Base-by-base conservation (phyloP, 1,139 yeast genomes). In the Dujonia santamariae region DNA sequence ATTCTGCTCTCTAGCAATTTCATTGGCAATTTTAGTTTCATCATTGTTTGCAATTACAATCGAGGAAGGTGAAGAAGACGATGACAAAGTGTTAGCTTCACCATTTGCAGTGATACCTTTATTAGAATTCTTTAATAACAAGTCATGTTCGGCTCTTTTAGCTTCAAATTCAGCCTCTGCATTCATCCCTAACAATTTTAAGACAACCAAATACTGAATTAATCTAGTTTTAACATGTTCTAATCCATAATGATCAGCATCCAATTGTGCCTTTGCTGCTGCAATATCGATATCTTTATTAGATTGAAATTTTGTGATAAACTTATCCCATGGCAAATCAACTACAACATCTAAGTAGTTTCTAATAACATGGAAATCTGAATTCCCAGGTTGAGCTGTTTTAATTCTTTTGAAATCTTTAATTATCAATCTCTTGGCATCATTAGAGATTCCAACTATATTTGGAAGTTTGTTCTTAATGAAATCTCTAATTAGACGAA, bases 191-290 rank as follows among this genome's bases (percentile, higher is more conserved):
- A 81, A 75, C 27, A 86, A 65, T 44, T 85, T 82, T 47, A 85
- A 61, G 9, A 87, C 90, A 7, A 92, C 88, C 34, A 86, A 63
- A 51, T 86, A 87, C 53, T 90, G 96, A 31, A 88, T 59, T 37
- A 90, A 71, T 36, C 97, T 70, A 47, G 76, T 82, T 56, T 90
- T 90, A 33, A 87, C 95, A 42, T 81, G 78, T 38, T 79, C 78
- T 52, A 90, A 67, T 0, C 97, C 97, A 53, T 78, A 85, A 59
- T 90, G 97, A 46, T 87, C 96, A 22, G 68, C 70, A 52, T 88
- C 87, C 27, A 90, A 63, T 41, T 80, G 78, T 14, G 59, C 54
- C 38, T 72, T 70, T 0, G 95, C 95, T 9, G 56, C 57, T 1
- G 48, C 54, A 17, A 85, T 57, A 45, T 84, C 78, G 34, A 79